Evolutionary conservation across 2,329 filamentous ascomycete species (phyloP).

Genomic region (Geosmithia morbida): DNA sequence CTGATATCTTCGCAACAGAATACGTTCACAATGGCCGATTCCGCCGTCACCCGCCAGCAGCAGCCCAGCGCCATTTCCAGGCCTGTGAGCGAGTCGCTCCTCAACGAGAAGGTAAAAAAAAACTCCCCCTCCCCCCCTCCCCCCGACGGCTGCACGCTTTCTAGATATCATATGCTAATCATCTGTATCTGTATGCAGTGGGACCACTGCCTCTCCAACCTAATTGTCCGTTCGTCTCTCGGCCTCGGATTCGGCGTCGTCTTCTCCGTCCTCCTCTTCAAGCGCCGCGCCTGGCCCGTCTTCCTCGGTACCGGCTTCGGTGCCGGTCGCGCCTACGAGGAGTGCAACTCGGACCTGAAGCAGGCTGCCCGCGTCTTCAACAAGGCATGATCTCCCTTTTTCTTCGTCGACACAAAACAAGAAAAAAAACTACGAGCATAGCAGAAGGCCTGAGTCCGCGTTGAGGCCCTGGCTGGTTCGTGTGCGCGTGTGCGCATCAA

Average conservation of each 20-base stretch:
- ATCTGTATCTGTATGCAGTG: conserved; percentile 46
- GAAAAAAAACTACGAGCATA: background rate
- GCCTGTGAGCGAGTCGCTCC: conserved; percentile 91
- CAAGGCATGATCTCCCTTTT: conserved; percentile 11
- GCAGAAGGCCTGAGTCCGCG: background rate
- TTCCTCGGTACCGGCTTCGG: conserved; percentile 90
- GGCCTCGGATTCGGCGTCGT: conserved; percentile 95
- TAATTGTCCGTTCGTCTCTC: conserved; percentile 91
- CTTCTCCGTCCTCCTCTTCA: conserved; percentile 97
- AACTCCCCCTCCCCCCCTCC: too few relatives aligned
- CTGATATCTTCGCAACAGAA: background rate
- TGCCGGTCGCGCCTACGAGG: conserved; percentile 91
- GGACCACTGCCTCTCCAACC: conserved; percentile 95
- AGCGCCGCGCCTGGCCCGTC: conserved; percentile 95
- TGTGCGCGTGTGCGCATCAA: background rate
- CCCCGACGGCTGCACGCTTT: too few relatives aligned
- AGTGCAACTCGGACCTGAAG: conserved; percentile 77
- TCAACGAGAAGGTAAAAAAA: conserved; percentile 87
- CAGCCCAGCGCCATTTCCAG: conserved; percentile 54
- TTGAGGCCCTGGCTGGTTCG: background rate
- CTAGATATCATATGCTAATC: background rate
- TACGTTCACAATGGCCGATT: conserved; percentile 35
- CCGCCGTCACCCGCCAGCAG: conserved; percentile 29
- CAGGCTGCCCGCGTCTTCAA: conserved; percentile 43
- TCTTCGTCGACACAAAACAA: background rate